Base-by-base conservation (phyloP, 352 stramenopile species). In the Globisporangium lucens region DNA sequence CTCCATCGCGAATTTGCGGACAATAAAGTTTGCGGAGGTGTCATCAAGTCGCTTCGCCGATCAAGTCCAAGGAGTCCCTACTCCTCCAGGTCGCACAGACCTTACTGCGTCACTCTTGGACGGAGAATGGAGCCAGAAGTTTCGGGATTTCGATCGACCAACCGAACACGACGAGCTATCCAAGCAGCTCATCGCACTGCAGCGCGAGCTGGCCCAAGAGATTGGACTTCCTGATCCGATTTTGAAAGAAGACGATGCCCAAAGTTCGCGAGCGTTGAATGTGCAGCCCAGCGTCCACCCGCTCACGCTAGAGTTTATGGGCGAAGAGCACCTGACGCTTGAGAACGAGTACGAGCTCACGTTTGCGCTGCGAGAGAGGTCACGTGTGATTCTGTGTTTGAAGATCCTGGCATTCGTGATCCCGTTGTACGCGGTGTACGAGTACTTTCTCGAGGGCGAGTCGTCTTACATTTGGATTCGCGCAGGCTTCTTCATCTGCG, bases 231-330 rank as follows among this genome's bases (percentile, higher is more conserved):
- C 80, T 0, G 85, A 94, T 38, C 80, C 83, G 12, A 68, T 91
- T 1, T 70, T 78, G 27, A 67, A 85, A 52, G 85, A 94, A 76
- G 85, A 94, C 29, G 82, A 91, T 33, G 67, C 77, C 0, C 85
- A 93, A 27, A 90, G 76, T 33, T 89, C 81, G 12, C 71, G 81
- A 0, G 82, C 79, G 0, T 65, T 93, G 6, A 85, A 84, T 17
- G 76, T 90, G 8, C 85, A 94, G 46, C 85, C 83, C 33, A 78
- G 73, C 3, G 76, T 95, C 0, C 87, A 94, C 33, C 87, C 87
- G 0, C 73, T 95, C 15, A 93, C 87, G 0, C 66, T 94, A 0
- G 85, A 93, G 49, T 95, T 95, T 36, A 94, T 94, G 85, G 87
- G 87, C 1, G 87, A 95, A 52, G 77, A 94, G 58, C 81, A 94